phyloP scores from a whole-genome alignment of 345 rosid species.

The Ceriops zippeliana region DNA sequence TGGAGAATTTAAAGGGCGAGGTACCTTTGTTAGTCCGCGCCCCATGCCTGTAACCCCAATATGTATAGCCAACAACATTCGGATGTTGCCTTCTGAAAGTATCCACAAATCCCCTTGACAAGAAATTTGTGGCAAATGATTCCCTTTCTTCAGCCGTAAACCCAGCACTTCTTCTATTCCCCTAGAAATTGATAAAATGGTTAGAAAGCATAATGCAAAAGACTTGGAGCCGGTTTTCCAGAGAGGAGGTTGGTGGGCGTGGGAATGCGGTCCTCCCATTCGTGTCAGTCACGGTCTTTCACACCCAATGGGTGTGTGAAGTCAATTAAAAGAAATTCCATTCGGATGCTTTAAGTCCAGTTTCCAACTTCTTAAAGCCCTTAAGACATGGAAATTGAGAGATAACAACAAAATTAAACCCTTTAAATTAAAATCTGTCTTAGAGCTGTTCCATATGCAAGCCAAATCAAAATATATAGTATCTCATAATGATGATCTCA shows the following conservation, averaged over 20 bases:
- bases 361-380: not conserved
- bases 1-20: not conserved
- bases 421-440: not conserved
- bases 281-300: not conserved
- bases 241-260: not conserved
- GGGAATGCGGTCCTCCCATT: not conserved
- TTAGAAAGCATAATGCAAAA: not conserved
- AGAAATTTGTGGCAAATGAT: conserved; percentile 67
- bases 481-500: not conserved
- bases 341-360: too few relatives aligned
- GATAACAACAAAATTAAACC: not conserved
- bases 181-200: conserved; percentile 38
- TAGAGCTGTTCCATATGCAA: not conserved
- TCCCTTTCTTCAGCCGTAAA: conserved; percentile 83
- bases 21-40: conserved; percentile 72
- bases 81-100: conserved; percentile 88
- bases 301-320: too few relatives aligned
- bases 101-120: conserved; percentile 82
- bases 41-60: conserved; percentile 92
- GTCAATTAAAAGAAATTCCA: too few relatives aligned
- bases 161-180: conserved; percentile 92
- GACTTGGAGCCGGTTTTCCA: not conserved
- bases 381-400: too few relatives aligned
- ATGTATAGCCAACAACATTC: conserved; percentile 80
- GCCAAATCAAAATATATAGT: not conserved